Percentiles rank a stretch among this genome's conserved stretches.
These are phyloP conservation scores for Strigomonas galati DNA, from an alignment of 208 protist genomes.

Conservation along the genomic window DNA sequence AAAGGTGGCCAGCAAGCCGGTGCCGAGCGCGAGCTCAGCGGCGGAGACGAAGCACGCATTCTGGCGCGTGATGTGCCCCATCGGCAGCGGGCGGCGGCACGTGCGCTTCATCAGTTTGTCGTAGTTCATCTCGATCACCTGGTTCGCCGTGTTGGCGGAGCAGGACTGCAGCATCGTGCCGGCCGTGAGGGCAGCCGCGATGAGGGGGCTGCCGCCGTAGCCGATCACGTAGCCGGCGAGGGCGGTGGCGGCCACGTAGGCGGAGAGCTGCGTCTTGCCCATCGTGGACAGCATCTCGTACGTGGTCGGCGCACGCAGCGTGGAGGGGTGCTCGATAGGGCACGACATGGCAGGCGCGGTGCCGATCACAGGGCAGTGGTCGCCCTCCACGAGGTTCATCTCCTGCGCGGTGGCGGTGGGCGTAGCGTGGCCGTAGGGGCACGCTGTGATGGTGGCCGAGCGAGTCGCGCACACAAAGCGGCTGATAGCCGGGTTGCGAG, in stretches of 20 bases:
- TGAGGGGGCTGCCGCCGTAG: conserved; percentile 45
- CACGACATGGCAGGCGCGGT: conserved; percentile 38
- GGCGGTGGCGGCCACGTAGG: conserved; percentile 77
- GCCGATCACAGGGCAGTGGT: conserved; percentile 62
- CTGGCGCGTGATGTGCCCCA: conserved; percentile 53
- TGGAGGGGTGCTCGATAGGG: conserved; percentile 34
- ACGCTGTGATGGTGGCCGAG: conserved; percentile 34
- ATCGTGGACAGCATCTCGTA: conserved; percentile 47
- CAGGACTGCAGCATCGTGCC: conserved; percentile 82
- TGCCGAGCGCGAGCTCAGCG: conserved; percentile 58
- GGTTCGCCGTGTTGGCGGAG: conserved; percentile 89
- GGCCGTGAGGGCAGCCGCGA: conserved; percentile 42
- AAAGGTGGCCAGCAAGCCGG: conserved; percentile 58
- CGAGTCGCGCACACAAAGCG: conserved; percentile 19
- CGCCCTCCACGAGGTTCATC: conserved; percentile 14
- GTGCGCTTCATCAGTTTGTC: conserved; percentile 90
- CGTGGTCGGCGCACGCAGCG: conserved; percentile 25
- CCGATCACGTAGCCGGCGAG: conserved; percentile 74
- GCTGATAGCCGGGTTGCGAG: conserved; percentile 19
- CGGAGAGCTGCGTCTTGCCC: conserved; percentile 81
- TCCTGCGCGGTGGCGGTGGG: conserved; percentile 22
- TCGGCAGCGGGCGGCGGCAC: conserved; percentile 79
- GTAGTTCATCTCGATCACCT: conserved; percentile 76
- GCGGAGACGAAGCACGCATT: conserved; percentile 38
- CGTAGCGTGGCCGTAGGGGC: conserved; percentile 37